Base-by-base conservation (phyloP, 2,329 filamentous ascomycete genomes). In the Arthrobotrys megalospora region DNA sequence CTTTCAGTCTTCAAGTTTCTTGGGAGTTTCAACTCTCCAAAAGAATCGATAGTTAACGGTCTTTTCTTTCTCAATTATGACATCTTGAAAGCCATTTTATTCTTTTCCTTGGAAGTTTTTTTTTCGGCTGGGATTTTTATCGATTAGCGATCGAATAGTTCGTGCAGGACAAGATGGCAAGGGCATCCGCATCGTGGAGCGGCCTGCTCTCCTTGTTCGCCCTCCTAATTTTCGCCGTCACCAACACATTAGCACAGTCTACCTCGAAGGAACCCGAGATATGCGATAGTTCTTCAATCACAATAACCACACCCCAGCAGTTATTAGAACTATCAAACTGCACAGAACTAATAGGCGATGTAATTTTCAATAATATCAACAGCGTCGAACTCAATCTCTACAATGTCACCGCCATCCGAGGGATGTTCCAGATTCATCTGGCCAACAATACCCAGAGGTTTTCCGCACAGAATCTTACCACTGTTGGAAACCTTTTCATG, bases 381-480 rank as follows among this genome's bases (percentile, higher is more conserved):
- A 64, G 38, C 19, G 75, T 68, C 62, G 67, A 78, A 50, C 52
- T 78, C 45, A 62, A 71, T 45, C 62, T 78, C 12, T 55, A 55
- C 63, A 53, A 55, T 58, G 47, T 78, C 16, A 63, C 62, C 16
- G 52, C 36, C 24, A 68, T 78, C 19, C 50, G 62, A 43, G 75
- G 75, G n/a, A 78, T 78, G 75, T 66, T 72, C 36, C 75, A 78
- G 43, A 58, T 78, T 16, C 63, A 78, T 14, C 52, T 78, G 41
- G 75, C 75, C 28, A 65, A 78, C 48, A 72, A 50, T 41, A 72
- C 75, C 1, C 58, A 63, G 28, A 72, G 47, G 16, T 72, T 78
- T 24, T 78, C 75, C 1, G 75, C 75, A 2, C 6, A 53, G 24
- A 78, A 78, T 48, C 75, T 78, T 21, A 72, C 75, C 16, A 55